Evolutionary conservation across 352 stramenopile genomes (phyloP).

Genomic region (Phytophthora uliginosa): DNA sequence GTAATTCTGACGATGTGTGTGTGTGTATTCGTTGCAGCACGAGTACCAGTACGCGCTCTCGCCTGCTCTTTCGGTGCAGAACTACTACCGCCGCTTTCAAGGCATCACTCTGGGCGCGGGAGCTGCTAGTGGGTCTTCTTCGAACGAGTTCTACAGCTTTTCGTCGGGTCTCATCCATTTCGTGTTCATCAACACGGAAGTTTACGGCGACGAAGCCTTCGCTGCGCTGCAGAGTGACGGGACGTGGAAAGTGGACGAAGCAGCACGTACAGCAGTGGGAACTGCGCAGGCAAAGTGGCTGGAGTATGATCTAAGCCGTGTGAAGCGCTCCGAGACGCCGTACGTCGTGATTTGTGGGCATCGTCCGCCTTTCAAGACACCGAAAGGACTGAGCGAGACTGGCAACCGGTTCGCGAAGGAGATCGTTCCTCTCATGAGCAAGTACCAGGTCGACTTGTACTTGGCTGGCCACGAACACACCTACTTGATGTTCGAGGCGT

Average conservation of each 20-base stretch:
- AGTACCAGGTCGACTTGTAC: slow-evolving; percentile 82
- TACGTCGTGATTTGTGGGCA: slow-evolving; percentile 84
- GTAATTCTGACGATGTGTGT: slow-evolving; percentile 10
- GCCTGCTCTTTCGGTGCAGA: slow-evolving; percentile 69
- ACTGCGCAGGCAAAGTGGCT: slow-evolving; percentile 66
- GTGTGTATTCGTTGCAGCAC: slow-evolving; percentile 45
- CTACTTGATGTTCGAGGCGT: slow-evolving; percentile 74
- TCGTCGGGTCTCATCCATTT: slow-evolving; percentile 75
- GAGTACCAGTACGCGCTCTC: slow-evolving; percentile 73
- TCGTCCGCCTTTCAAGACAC: slow-evolving; percentile 78
- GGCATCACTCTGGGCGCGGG: slow-evolving; percentile 64
- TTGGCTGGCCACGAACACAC: slow-evolving; percentile 79
- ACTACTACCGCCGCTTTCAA: slow-evolving; percentile 77
- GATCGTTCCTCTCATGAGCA: slow-evolving; percentile 77
- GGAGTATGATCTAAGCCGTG: slow-evolving; percentile 75
- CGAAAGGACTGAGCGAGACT: slow-evolving; percentile 40
- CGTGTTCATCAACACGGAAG: slow-evolving; percentile 82
- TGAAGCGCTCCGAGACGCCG: slow-evolving; percentile 65
- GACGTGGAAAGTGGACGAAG: slow-evolving; percentile 64
- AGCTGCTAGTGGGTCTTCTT: slow-evolving; percentile 63
- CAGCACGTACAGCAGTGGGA: slow-evolving; percentile 38
- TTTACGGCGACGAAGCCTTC: slow-evolving; percentile 79
- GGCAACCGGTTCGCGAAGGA: slow-evolving; percentile 73
- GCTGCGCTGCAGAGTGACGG: slow-evolving; percentile 54
- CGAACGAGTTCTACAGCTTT: slow-evolving; percentile 86